Conservation (phyloP, 805 yeast genomes). For the Cyberlindnera xishuangbannaensis region DNA sequence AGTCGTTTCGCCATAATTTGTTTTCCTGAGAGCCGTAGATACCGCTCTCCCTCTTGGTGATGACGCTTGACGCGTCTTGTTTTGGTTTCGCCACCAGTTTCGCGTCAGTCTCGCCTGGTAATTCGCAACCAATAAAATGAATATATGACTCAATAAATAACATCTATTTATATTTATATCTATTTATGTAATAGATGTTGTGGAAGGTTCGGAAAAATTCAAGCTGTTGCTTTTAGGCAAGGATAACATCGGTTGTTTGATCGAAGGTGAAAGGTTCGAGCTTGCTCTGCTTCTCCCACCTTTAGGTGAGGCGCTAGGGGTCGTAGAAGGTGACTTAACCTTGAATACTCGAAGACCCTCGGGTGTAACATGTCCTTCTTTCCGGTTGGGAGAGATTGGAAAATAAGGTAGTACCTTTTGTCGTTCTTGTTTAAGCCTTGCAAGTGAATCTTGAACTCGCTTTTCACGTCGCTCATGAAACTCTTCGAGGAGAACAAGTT, state of each 20-base stretch:
- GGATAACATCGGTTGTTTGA: conserved; percentile 19
- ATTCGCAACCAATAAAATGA: no score
- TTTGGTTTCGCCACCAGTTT: conserved; percentile 2
- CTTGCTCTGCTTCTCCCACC: conserved; percentile 12
- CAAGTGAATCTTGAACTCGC: conserved; percentile 16
- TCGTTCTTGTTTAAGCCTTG: conserved; percentile 8
- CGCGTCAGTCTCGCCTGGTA: no score
- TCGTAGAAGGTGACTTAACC: conserved; percentile 19
- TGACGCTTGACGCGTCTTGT: conserved; percentile 6
- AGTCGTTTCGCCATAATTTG: conserved; percentile 12
- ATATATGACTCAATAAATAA: no score
- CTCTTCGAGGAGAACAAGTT: conserved; percentile 15
- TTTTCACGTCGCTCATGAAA: conserved; percentile 13
- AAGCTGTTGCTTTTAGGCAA: conserved; percentile 18
- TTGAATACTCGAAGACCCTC: conserved; percentile 22
- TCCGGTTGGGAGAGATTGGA: conserved; percentile 5
- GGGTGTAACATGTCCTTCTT: conserved; percentile 5
- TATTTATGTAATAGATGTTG: no score
- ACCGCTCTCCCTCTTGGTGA: no score
- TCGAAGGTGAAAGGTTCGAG: conserved; percentile 7
- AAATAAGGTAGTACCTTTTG: conserved; percentile 4
- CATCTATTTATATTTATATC: no score
- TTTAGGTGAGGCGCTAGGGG: conserved; percentile 19
- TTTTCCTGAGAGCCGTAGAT: not conserved
- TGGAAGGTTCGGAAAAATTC: no score